Evolutionary conservation across 257 asterid genomes (phyloP), one percentile per base, ranked within the genome.

Genomic region (Verbena officinalis): DNA sequence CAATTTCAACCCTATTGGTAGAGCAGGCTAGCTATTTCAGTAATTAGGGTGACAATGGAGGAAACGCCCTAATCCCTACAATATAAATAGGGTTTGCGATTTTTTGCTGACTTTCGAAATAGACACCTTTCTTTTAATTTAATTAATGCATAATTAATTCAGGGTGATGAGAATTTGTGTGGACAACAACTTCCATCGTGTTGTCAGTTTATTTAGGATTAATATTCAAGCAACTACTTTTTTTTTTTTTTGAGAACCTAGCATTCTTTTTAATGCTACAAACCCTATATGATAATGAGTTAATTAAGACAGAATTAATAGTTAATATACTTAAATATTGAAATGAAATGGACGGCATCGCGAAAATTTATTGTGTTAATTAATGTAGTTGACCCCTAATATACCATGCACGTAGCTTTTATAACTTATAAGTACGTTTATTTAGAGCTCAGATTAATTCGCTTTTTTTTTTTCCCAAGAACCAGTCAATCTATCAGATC

Each of bases 331-430:
- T 5, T 46, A 43, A 27, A 27, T 2, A 68, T 17, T 4, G 40
- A 50, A 53, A 65, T 52, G 60, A 31, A 58, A 50, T 40, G 24
- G 36, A 66, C 59, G 69, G 69, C 65, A 59, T 45, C 33, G 42
- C 73, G 13, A 59, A 46, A 40, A 66, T 73, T 67, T 43, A 73
- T 53, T 73, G 54, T 51, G 69, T 22, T 33, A 59, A 59, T 66
- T 21, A 72, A 40, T 64, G 20, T 27, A 7, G 11, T 49, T 63
- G 22, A 39, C 22, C 9, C 27, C 46, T 60, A 11, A 23, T 45
- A 42, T 34, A 33, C 2, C 34, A 44, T 33, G 12, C 12, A n/a
- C n/a, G n/a, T n/a, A 33, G 1, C 7, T 57, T 42, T 46, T n/a
- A 11, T 17, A 21, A 5, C 9, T 23, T 38, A 17, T 17, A 23